Conservation (phyloP, 768 basidiomycete species). For the Coprinopsis marcescibilis region DNA sequence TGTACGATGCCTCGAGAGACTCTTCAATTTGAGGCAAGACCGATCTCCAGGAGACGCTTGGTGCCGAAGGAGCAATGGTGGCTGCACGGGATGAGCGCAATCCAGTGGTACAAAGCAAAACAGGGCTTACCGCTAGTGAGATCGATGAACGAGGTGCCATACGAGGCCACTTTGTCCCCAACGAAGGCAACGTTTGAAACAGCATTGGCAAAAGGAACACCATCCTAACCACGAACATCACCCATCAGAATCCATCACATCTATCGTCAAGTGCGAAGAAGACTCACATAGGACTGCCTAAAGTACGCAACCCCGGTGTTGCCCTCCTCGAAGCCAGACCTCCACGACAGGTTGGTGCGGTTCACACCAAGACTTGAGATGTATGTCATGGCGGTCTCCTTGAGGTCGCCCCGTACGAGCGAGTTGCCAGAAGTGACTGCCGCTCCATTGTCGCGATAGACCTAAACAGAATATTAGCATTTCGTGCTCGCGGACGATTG, state of each 20-base stretch:
- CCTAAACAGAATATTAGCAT: constrained; percentile 13
- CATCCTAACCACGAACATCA: constrained; percentile 18
- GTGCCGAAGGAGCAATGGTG: constrained; percentile 31
- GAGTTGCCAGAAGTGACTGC: constrained; percentile 19
- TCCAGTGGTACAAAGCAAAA: constrained; percentile 27
- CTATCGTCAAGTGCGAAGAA: not conserved
- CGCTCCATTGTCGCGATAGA: constrained; percentile 21
- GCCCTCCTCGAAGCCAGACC: constrained; percentile 18
- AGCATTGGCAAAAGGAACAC: constrained; percentile 31
- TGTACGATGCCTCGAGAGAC: constrained; percentile 33
- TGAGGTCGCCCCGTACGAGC: constrained; percentile 16
- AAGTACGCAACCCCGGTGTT: constrained; percentile 20
- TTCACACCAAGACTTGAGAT: constrained; percentile 21
- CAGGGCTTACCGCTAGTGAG: constrained; percentile 14
- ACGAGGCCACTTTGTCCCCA: constrained; percentile 24
- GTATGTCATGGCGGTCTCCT: constrained; percentile 26
- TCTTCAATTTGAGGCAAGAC: constrained; percentile 32
- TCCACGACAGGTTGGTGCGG: constrained; percentile 16
- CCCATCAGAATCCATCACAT: not conserved
- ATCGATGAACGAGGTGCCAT: constrained; percentile 28
- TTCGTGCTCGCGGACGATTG: too few species aligned
- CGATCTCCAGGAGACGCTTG: constrained; percentile 29
- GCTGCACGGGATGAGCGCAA: constrained; percentile 24
- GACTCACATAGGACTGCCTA: constrained; percentile 25
- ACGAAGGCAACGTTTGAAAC: constrained; percentile 34